These are phyloP conservation scores for Aspergillus sp. DNA, from an alignment of 2,329 filamentous ascomycete genomes.

Conservation along the genomic window DNA sequence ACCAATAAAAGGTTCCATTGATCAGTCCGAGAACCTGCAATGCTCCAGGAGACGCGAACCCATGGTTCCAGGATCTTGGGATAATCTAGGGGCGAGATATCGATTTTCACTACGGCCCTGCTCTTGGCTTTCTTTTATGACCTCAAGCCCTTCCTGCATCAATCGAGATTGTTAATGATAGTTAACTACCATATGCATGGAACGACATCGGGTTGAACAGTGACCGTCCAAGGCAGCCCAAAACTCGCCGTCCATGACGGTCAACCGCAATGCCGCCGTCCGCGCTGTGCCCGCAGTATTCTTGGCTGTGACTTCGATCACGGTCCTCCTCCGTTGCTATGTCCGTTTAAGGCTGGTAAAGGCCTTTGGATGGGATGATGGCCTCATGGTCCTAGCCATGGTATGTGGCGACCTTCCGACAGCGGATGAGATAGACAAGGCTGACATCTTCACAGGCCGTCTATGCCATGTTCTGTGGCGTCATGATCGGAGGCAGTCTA, in stretches of 20 bases:
- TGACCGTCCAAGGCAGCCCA: too few relatives aligned
- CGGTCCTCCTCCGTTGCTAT: slow-evolving; percentile 30
- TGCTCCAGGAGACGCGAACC: too few relatives aligned
- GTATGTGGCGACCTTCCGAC: slow-evolving; percentile 13
- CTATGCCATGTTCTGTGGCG: slow-evolving; percentile 28
- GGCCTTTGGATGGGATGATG: slow-evolving; percentile 34
- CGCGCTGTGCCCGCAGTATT: slow-evolving; percentile 21
- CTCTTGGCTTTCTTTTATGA: too few relatives aligned
- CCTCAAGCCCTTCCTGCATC: too few relatives aligned
- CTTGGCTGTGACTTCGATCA: slow-evolving; percentile 22
- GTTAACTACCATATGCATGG: too few relatives aligned
- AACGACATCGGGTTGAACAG: too few relatives aligned
- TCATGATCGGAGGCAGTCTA: slow-evolving; percentile 26
- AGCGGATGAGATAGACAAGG: neutral
- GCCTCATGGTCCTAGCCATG: slow-evolving; percentile 28
- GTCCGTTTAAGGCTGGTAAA: slow-evolving; percentile 29
- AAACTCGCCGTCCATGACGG: neutral
- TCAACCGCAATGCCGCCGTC: neutral
- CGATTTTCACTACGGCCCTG: too few relatives aligned
- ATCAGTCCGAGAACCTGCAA: too few relatives aligned
- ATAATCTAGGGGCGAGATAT: too few relatives aligned
- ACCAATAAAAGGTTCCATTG: too few relatives aligned
- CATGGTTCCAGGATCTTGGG: too few relatives aligned
- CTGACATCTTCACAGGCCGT: slow-evolving; percentile 12
- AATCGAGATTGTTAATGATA: too few relatives aligned